Conservation (phyloP, 129 eudicot genomes). For the Scalesia atractyloides region DNA sequence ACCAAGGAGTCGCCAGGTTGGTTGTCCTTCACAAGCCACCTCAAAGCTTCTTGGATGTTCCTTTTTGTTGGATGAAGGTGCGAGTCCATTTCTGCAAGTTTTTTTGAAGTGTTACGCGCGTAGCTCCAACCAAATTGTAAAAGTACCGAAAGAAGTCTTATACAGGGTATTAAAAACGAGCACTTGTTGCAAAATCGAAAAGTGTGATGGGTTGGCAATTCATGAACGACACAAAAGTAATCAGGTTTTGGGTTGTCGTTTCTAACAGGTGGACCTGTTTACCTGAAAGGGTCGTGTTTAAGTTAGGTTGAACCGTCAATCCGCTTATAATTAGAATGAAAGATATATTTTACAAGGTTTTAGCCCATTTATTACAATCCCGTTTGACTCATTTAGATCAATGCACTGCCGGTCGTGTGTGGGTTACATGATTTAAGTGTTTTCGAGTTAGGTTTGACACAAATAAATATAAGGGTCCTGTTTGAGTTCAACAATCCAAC, state of each 20-base stretch:
- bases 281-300: not conserved
- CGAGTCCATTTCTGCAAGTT: conserved; percentile 49
- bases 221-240: not conserved
- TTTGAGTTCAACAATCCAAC: not conserved
- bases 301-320: not conserved
- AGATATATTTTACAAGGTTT: not conserved
- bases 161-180: not conserved
- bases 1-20: conserved; percentile 71
- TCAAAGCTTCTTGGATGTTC: conserved; percentile 64
- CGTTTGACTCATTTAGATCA: not conserved
- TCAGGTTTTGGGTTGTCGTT: not conserved
- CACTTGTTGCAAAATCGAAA: not conserved
- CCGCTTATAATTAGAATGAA: not conserved
- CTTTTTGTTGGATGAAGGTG: conserved; percentile 58
- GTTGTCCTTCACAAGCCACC: conserved; percentile 64
- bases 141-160: not conserved
- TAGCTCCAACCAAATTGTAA: not conserved
- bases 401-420: not conserved
- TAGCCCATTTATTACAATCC: not conserved
- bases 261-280: not conserved
- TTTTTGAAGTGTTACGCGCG: not conserved
- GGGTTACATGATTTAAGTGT: not conserved
- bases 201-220: not conserved
- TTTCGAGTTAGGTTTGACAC: not conserved
- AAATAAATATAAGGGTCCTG: not conserved